phyloP scores from a whole-genome alignment of 1,284 basidiomycete genomes.

The Pholiota adiposa region DNA sequence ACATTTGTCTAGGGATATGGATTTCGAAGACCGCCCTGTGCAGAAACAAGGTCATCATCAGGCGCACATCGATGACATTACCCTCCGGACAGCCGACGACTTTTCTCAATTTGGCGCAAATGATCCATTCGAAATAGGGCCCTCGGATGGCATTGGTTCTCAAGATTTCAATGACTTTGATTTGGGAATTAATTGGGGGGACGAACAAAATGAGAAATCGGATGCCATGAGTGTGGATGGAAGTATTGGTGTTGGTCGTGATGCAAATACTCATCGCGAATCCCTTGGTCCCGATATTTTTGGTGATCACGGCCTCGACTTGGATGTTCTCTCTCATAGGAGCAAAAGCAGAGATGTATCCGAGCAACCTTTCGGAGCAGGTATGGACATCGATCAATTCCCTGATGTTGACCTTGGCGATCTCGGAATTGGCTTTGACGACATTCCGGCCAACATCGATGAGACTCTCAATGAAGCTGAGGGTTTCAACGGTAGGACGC shows the following conservation, averaged over 20 bases:
- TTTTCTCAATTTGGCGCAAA: constrained; percentile 62
- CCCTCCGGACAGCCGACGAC: constrained; percentile 73
- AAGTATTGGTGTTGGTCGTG: constrained; percentile 78
- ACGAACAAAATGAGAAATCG: constrained; percentile 44
- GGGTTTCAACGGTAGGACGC: constrained; percentile 50
- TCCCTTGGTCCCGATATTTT: constrained; percentile 66
- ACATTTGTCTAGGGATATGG: constrained; percentile 61
- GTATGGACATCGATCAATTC: constrained; percentile 61
- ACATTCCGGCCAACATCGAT: constrained; percentile 35
- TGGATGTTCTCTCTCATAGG: constrained; percentile 61
- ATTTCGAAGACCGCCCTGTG: constrained; percentile 71
- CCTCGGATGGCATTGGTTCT: constrained; percentile 82
- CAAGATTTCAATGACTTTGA: constrained; percentile 81
- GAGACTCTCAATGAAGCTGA: constrained; percentile 11
- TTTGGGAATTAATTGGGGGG: constrained; percentile 74
- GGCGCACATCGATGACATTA: constrained; percentile 84
- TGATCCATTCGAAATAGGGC: constrained; percentile 74
- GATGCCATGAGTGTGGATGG: constrained; percentile 57
- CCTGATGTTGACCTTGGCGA: constrained; percentile 66
- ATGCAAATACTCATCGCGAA: constrained; percentile 58
- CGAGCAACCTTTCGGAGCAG: constrained; percentile 63
- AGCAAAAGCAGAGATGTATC: constrained; percentile 65
- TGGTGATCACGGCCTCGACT: constrained; percentile 50
- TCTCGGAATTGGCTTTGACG: constrained; percentile 74
- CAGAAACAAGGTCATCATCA: constrained; percentile 78